These are phyloP conservation scores for Phytophthora aleatoria DNA, from an alignment of 352 stramenopile species.

Conservation along the genomic window DNA sequence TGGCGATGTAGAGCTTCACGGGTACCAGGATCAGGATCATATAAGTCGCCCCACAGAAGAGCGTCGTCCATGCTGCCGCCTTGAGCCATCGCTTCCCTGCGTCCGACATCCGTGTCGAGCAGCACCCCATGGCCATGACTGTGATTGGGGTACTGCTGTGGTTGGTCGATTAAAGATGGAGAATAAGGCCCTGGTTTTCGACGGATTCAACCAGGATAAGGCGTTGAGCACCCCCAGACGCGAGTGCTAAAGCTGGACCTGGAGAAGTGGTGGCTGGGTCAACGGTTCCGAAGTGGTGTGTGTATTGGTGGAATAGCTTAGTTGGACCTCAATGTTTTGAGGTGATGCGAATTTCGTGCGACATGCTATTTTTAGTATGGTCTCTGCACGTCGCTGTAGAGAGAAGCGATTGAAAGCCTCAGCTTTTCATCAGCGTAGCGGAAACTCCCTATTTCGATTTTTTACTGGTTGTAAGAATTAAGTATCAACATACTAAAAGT, in stretches of 20 bases:
- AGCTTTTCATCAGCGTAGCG: not conserved
- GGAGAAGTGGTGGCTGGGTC: constrained; percentile 14
- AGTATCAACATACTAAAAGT: not conserved
- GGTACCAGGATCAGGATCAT: constrained; percentile 41
- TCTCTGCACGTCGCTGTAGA: constrained; percentile 13
- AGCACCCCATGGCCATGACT: constrained; percentile 10
- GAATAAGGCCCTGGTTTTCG: constrained; percentile 19
- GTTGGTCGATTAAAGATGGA: constrained; percentile 16
- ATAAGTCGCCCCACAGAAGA: constrained; percentile 15
- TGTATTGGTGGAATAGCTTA: not conserved
- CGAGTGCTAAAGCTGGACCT: constrained; percentile 25
- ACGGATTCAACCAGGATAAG: constrained; percentile 16
- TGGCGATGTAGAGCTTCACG: constrained; percentile 44
- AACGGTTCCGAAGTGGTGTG: constrained; percentile 26
- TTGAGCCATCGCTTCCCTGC: constrained; percentile 37
- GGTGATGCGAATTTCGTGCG: constrained; percentile 10
- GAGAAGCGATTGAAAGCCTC: not conserved
- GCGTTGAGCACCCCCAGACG: constrained; percentile 1
- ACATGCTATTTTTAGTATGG: constrained; percentile 30
- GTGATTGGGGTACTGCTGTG: constrained; percentile 9
- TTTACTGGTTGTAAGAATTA: not conserved
- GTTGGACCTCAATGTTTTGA: constrained; percentile 17
- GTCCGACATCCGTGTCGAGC: constrained; percentile 10
- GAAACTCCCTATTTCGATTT: constrained; percentile 9
- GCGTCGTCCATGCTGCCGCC: constrained; percentile 9